Evolutionary conservation across 768 basidiomycete genomes (phyloP), one percentile per base, ranked within the genome.

Genomic region (Phaeolepiota aurea): DNA sequence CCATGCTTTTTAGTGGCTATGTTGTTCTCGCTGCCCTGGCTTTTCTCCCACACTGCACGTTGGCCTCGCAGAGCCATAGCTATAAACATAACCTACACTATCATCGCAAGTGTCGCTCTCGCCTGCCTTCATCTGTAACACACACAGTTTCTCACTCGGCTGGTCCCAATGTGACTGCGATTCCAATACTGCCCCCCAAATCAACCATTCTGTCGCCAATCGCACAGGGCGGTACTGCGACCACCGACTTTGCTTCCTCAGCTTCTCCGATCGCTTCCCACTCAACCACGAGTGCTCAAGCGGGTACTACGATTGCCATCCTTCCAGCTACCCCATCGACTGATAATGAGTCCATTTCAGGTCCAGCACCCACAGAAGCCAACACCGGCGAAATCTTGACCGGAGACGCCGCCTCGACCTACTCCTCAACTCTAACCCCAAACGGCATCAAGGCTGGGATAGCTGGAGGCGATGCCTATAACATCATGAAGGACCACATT

Each of bases 371-470:
- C 38, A 28, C 45, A 25, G 33, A 32, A 15, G 36, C 28, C 18
- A 16, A 43, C 21, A 38, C 50, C 32, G n/a, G 36, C 13, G 40
- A 44, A 4, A 33, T 40, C 7, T 43, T 44, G 2, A 41, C 46
- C 28, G 43, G 43, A 14, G 36, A 19, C 10, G 16, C 40, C 14
- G 38, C 38, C 7, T 40, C 43, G 20, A 44, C 21, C 5, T 38
- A 49, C 25, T 40, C 45, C 5, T 36, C 56, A 1, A 44, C 50
- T 1, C 50, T 66, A 36, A 65, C 61, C 21, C 70, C 70, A 5
- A 70, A 68, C 44, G 61, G 57, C 33, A 66, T 56, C 49, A 72
- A 71, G 49, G 69, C 69, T 3, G 70, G 69, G 16, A 66, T 69
- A 18, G 66, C 70, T 21, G 69, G 66, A 13, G 70, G 69, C 0